Evolutionary conservation across 805 yeast species (phyloP).

Genomic region (Candida ovalis): DNA sequence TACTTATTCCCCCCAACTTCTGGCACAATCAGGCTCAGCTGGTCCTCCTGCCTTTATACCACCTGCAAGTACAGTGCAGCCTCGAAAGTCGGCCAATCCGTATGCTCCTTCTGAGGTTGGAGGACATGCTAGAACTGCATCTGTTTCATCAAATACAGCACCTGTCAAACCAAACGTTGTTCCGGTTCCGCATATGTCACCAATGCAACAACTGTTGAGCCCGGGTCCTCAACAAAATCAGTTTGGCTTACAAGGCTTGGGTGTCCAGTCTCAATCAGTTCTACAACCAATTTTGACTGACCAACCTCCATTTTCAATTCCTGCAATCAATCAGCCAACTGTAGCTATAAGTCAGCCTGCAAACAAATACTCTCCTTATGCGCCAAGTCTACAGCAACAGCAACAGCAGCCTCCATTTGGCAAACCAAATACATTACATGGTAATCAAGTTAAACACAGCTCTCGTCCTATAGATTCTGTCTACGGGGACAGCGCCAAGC

Average conservation of each 20-base stretch:
- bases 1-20: conserved; percentile 1
- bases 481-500: conserved; percentile 17
- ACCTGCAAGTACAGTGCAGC: not conserved
- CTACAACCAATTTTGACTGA: conserved; percentile 4
- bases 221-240: conserved; percentile 4
- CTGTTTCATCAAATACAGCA: conserved; percentile 16
- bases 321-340: not conserved
- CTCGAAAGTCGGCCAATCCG: conserved; percentile 23
- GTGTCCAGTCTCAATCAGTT: conserved; percentile 1
- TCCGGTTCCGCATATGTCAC: conserved; percentile 27
- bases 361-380: conserved; percentile 19
- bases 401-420: not conserved
- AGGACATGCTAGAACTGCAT: conserved; percentile 28
- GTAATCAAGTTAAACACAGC: not conserved
- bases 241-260: not conserved
- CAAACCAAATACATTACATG: not conserved
- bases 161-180: conserved; percentile 26
- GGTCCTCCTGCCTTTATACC: conserved; percentile 2
- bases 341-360: conserved; percentile 1
- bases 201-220: conserved; percentile 14
- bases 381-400: conserved; percentile 6
- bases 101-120: conserved; percentile 31
- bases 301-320: not conserved
- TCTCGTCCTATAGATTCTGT: conserved; percentile 17
- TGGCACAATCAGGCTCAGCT: not conserved